phyloP scores from a whole-genome alignment of 78 protist species.

The Dictyostelium capitatum region DNA sequence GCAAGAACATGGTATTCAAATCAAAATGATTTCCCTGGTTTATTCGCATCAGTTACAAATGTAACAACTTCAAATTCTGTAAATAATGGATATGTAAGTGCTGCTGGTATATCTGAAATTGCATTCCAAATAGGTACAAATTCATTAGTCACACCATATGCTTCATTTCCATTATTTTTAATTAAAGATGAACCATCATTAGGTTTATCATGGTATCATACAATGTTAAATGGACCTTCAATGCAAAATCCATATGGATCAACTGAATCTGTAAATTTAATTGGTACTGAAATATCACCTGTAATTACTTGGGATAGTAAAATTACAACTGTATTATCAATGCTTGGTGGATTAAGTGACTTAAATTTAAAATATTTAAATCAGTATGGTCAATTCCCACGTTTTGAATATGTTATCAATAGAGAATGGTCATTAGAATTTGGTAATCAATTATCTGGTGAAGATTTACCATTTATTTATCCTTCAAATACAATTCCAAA shows the following conservation, averaged over 20 bases:
- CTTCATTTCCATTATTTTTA: conserved; percentile 71
- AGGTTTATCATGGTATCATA: conserved; percentile 78
- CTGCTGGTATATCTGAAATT: conserved; percentile 63
- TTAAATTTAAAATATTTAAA: conserved; percentile 14
- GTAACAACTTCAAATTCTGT: not conserved
- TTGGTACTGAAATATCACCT: conserved; percentile 71
- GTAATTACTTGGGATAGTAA: conserved; percentile 83
- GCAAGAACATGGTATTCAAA: conserved; percentile 77
- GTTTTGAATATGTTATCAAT: conserved; percentile 53
- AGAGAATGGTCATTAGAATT: conserved; percentile 68
- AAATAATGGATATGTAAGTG: conserved; percentile 38
- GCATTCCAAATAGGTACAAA: conserved; percentile 33
- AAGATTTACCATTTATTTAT: conserved; percentile 28
- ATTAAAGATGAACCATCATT: conserved; percentile 5
- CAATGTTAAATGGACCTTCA: conserved; percentile 61
- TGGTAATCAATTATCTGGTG: conserved; percentile 52
- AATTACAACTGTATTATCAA: conserved; percentile 57
- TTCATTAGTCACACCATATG: conserved; percentile 79
- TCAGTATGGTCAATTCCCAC: not conserved
- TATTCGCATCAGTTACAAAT: conserved; percentile 69
- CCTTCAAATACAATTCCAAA: conserved; percentile 13
- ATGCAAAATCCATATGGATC: conserved; percentile 84
- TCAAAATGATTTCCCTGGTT: conserved; percentile 56
- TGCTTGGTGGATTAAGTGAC: conserved; percentile 63
- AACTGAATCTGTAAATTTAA: conserved; percentile 54